These are phyloP conservation scores for Aegilops tauschii DNA, from an alignment of 176 grass and related monocot genomes.

Conservation along the genomic window DNA sequence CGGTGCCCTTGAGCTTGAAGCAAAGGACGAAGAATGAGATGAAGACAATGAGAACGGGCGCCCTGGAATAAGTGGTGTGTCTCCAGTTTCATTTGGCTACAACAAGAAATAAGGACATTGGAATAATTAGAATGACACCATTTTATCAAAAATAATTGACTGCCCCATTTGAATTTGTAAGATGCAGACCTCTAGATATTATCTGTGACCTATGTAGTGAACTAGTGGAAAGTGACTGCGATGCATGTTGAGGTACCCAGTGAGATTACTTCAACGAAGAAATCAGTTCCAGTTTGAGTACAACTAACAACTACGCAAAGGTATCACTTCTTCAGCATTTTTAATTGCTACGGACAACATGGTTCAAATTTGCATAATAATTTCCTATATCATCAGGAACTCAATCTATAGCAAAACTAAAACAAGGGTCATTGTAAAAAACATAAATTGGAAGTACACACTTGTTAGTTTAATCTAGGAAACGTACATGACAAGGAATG, in stretches of 20 bases:
- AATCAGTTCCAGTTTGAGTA: neutral
- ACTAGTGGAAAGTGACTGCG: neutral
- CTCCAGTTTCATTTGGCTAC: conserved; percentile 22
- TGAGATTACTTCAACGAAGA: neutral
- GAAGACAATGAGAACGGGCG: neutral
- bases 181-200: neutral
- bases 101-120: conserved; percentile 7
- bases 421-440: neutral
- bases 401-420: neutral
- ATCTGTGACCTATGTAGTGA: neutral
- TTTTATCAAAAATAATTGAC: neutral
- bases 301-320: neutral
- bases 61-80: neutral
- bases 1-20: conserved; percentile 30
- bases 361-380: neutral
- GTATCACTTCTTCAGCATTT: neutral
- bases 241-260: neutral
- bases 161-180: neutral
- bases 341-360: neutral
- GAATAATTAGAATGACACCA: neutral
- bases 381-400: neutral
- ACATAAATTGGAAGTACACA: neutral
- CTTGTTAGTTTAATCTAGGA: neutral
- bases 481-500: neutral
- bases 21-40: neutral